Conservation (phyloP, 2,329 filamentous ascomycete genomes). For the Pseudogymnoascus sp. region DNA sequence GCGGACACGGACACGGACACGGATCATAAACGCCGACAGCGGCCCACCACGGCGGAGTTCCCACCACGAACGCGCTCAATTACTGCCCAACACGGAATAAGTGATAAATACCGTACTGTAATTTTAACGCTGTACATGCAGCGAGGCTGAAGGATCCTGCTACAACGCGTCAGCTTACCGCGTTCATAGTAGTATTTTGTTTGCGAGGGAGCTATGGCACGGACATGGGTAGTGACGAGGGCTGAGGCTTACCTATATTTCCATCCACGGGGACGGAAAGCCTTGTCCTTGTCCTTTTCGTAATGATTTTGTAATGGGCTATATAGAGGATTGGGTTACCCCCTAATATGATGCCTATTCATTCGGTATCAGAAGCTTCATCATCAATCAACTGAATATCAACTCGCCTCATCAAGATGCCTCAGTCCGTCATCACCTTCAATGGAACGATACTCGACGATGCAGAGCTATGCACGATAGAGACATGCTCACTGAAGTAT, state of each 20-base stretch:
- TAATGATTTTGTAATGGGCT: neutral
- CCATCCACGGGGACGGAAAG: neutral
- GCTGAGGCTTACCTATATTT: conserved; percentile 5
- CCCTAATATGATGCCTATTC: neutral
- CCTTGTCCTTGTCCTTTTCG: conserved; percentile 4
- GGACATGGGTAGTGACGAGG: neutral
- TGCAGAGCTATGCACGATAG: conserved; percentile 12
- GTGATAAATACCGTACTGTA: neutral
- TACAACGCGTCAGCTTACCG: neutral
- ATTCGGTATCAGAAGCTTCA: neutral
- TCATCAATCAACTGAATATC: neutral
- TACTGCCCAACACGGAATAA: neutral
- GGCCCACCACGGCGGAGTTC: neutral
- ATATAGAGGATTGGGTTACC: neutral
- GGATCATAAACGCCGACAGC: neutral
- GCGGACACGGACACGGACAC: neutral
- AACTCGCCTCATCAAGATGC: neutral
- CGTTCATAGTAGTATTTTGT: neutral
- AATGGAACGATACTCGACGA: neutral
- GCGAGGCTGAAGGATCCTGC: conserved; percentile 4
- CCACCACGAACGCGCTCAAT: no score
- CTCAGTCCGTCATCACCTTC: neutral
- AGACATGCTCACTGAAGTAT: conserved; percentile 14
- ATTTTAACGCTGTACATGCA: neutral
- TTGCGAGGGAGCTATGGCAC: neutral